A percentile compares a stretch with the other conserved stretches of the same genome.
Conservation (phyloP, 1,139 yeast species). For the Kodamaea alishanica region DNA sequence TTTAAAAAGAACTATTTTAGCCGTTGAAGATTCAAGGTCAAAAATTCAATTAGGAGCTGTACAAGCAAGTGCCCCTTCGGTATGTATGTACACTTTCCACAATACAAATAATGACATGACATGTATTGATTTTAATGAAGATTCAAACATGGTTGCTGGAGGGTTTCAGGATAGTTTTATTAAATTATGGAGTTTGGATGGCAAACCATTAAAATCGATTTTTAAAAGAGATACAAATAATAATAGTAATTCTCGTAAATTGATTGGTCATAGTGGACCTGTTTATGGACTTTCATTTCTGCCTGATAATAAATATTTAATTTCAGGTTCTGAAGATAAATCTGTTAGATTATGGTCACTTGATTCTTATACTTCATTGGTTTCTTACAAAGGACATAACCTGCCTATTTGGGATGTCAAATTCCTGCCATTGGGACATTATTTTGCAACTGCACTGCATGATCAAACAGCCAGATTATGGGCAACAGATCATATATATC, state of each 20-base stretch:
- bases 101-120: constrained; percentile 88
- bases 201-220: constrained; percentile 70
- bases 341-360: constrained; percentile 92
- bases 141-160: constrained; percentile 82
- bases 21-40: constrained; percentile 78
- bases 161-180: constrained; percentile 92
- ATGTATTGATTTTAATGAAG: constrained; percentile 79
- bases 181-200: constrained; percentile 90
- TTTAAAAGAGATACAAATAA: constrained; percentile 58
- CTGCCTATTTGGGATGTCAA: constrained; percentile 98
- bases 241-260: constrained; percentile 50
- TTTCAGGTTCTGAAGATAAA: constrained; percentile 87
- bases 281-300: constrained; percentile 88
- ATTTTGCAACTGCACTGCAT: constrained; percentile 95
- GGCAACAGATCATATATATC: constrained; percentile 98
- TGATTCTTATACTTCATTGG: constrained; percentile 86
- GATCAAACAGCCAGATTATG: constrained; percentile 97
- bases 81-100: constrained; percentile 97
- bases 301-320: constrained; percentile 79
- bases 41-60: constrained; percentile 57
- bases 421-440: constrained; percentile 93
- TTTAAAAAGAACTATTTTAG: constrained; percentile 69
- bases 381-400: constrained; percentile 92
- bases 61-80: constrained; percentile 87
- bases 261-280: constrained; percentile 92